Evolutionary conservation across 305 asterid species (phyloP).

Genomic region (Fraxinus ornus): DNA sequence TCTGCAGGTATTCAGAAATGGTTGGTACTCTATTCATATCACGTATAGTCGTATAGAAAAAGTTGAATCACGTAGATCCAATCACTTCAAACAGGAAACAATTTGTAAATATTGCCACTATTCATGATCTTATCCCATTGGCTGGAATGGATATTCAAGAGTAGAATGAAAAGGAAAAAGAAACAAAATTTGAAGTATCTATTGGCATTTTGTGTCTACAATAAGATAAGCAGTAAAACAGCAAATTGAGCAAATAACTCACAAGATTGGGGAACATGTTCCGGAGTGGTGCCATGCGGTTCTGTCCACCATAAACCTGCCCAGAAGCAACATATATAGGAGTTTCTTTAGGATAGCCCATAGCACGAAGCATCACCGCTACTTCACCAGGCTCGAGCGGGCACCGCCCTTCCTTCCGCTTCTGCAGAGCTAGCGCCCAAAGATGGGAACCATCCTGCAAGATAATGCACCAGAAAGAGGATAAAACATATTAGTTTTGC

Average conservation of each 20-base stretch:
- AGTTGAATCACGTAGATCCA: background rate
- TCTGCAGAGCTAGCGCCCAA: slow-evolving; percentile 93
- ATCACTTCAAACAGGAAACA: background rate
- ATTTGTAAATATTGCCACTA: background rate
- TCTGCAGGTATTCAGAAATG: background rate
- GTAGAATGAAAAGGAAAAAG: slow-evolving; percentile 3
- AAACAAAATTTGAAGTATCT: background rate
- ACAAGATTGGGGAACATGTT: slow-evolving; percentile 99
- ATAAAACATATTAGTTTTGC: slow-evolving; percentile 4
- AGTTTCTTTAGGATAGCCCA: slow-evolving; percentile 98
- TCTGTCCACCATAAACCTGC: slow-evolving; percentile 97
- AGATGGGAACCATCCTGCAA: slow-evolving; percentile 97
- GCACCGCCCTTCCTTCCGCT: slow-evolving; percentile 98
- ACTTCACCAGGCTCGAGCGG: slow-evolving; percentile 99
- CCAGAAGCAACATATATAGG: slow-evolving; percentile 98
- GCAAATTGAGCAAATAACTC: slow-evolving; percentile 31
- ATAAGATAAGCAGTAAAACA: background rate
- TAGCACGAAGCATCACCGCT: slow-evolving; percentile 95
- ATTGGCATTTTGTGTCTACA: background rate
- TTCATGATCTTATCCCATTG: background rate
- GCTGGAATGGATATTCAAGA: background rate
- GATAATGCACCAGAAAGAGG: slow-evolving; percentile 22
- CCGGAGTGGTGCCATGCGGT: slow-evolving; percentile 98
- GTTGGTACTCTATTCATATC: background rate
- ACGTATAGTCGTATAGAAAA: background rate